phyloP scores from a whole-genome alignment of 371 early-diverging fungal species.

The Circinella minor region DNA sequence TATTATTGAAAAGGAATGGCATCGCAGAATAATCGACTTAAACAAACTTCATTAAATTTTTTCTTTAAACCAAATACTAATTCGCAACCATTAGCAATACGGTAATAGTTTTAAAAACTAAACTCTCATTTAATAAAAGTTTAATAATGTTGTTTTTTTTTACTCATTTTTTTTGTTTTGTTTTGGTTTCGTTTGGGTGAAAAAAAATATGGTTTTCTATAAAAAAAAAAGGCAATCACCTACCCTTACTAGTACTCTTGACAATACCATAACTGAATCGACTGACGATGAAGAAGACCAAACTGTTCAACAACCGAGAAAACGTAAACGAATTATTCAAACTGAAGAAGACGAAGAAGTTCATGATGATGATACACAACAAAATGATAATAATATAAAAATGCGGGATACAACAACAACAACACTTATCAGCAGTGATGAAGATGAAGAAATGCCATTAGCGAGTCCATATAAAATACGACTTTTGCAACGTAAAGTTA shows the following conservation, averaged over 20 bases:
- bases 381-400: neutral
- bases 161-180: neutral
- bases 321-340: neutral
- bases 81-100: neutral
- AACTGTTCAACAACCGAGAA: neutral
- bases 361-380: neutral
- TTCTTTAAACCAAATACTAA: neutral
- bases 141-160: too few relatives aligned
- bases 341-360: neutral
- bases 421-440: neutral
- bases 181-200: neutral
- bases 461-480: neutral
- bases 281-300: neutral
- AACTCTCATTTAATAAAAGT: neutral
- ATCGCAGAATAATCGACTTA: neutral
- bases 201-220: too few relatives aligned
- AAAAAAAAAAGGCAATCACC: neutral
- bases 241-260: too few relatives aligned
- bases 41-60: slow-evolving; percentile 4
- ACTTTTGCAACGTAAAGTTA: neutral
- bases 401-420: neutral
- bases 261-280: neutral
- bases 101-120: neutral
- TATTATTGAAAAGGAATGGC: neutral
- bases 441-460: neutral